Conservation (phyloP, 106 monocot genomes). For the Triglochin maritima region DNA sequence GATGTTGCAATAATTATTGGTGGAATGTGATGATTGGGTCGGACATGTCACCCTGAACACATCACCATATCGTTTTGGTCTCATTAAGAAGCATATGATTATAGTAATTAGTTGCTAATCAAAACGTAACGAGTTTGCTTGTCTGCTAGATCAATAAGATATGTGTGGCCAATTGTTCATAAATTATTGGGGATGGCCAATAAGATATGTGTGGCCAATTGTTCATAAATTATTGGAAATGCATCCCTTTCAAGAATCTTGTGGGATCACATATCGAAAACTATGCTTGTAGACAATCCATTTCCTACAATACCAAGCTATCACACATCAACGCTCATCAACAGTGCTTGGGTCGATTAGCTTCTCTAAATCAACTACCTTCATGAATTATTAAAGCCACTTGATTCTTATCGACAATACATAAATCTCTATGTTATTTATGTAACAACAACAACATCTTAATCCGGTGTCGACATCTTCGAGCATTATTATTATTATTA, state of each 20-base stretch:
- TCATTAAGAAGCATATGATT: background rate
- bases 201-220: background rate
- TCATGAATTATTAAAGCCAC: background rate
- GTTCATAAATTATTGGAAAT: background rate
- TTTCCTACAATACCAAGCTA: background rate
- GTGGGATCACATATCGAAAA: background rate
- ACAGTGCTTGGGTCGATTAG: background rate
- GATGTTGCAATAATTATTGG: no score
- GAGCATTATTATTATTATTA: background rate
- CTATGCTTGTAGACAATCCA: constrained; percentile 1
- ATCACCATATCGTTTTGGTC: no score
- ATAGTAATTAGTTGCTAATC: background rate
- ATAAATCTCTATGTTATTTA: background rate
- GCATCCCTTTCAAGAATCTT: background rate
- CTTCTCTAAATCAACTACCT: background rate
- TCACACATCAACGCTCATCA: background rate
- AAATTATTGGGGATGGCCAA: background rate
- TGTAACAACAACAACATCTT: background rate
- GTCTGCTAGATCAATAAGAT: background rate
- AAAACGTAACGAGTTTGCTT: background rate
- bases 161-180: background rate
- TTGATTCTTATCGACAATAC: background rate
- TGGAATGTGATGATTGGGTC: no score
- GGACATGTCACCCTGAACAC: no score
- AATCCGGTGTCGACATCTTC: background rate